These are phyloP conservation scores for Recurvomyces mirabilis DNA, from an alignment of 495 filamentous ascomycete species.

Conservation along the genomic window DNA sequence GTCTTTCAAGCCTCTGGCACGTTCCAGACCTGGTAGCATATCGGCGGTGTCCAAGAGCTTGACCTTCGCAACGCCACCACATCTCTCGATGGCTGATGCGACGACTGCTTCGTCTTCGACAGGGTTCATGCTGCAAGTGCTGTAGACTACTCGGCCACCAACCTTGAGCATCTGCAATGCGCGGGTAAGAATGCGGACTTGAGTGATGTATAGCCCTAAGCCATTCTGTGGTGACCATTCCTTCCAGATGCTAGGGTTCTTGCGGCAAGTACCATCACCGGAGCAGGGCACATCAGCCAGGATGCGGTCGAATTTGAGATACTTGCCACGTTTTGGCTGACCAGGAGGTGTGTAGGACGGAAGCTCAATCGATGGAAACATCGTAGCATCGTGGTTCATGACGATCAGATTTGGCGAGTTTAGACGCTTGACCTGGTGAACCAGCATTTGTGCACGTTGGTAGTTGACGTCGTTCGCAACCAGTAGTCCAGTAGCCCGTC, in stretches of 20 bases:
- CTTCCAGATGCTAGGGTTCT: conserved; percentile 87
- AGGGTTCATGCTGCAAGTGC: conserved; percentile 95
- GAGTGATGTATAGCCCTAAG: conserved; percentile 70
- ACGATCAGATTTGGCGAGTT: conserved; percentile 95
- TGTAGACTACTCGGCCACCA: conserved; percentile 89
- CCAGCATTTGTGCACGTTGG: conserved; percentile 88
- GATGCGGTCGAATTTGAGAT: conserved; percentile 94
- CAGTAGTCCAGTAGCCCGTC: conserved; percentile 76
- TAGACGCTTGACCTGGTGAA: conserved; percentile 92
- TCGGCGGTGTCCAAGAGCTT: conserved; percentile 70
- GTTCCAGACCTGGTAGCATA: conserved; percentile 62
- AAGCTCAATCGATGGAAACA: conserved; percentile 83
- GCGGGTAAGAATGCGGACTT: conserved; percentile 80
- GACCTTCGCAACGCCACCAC: conserved; percentile 73
- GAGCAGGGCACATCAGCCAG: conserved; percentile 95
- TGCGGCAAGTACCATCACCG: conserved; percentile 82
- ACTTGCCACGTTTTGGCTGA: conserved; percentile 44
- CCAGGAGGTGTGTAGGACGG: conserved; percentile 38
- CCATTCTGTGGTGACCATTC: conserved; percentile 82
- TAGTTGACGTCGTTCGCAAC: conserved; percentile 95
- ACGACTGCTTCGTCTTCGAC: conserved; percentile 96
- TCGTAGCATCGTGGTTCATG: conserved; percentile 93
- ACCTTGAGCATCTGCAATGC: conserved; percentile 94
- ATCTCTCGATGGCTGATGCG: conserved; percentile 72
- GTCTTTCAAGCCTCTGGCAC: conserved; percentile 54